Base-by-base conservation (phyloP, 306 rosid genomes). In the Sicyos baderoa region DNA sequence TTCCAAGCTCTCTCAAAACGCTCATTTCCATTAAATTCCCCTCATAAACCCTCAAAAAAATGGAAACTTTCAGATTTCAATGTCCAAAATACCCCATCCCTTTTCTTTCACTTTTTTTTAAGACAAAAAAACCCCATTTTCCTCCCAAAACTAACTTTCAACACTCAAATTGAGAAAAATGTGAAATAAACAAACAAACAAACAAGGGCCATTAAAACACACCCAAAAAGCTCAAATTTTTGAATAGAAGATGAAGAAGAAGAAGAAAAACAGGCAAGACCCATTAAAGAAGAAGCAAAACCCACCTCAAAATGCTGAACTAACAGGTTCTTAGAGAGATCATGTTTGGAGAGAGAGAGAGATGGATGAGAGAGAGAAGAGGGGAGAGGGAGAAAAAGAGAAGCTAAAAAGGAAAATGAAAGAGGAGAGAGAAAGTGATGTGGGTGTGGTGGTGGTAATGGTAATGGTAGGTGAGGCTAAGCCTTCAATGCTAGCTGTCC, bases 401-500 rank as follows among this genome's bases (percentile, higher is more conserved):
- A 72, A 44, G 68, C 54, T 48, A 21, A 57, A 72, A 57, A 72
- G 61, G 54, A 29, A 44, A 72, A 72, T 29, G 62, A 14, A 59
- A 29, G 66, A 13, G 35, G 61, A 27, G 76, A 45, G 56, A 42
- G 57, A 47, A 37, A 0, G 44, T 0, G 7, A 16, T 66, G 50
- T 51, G 58, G 68, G 19, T 72, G 17, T 16, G 40, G 42, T 35
- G 11, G 17, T 16, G 40, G 42, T 35, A 2, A 69, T 29, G 60
- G 8, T 2, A 49, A 60, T 29, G 76, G 76, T 73, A 50, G 76
- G 76, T 73, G 71, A 61, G 76, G 80, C 75, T 86, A 90, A 71
- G 78, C 76, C 91, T 85, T 88, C 96, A 85, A 82, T 47, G 99
- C 99, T 81, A 94, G 99, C 95, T 94, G 99, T 83, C 87, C 74